Evolutionary conservation across 352 stramenopile species (phyloP).

Genomic region (Globisporangium acanthophoron): DNA sequence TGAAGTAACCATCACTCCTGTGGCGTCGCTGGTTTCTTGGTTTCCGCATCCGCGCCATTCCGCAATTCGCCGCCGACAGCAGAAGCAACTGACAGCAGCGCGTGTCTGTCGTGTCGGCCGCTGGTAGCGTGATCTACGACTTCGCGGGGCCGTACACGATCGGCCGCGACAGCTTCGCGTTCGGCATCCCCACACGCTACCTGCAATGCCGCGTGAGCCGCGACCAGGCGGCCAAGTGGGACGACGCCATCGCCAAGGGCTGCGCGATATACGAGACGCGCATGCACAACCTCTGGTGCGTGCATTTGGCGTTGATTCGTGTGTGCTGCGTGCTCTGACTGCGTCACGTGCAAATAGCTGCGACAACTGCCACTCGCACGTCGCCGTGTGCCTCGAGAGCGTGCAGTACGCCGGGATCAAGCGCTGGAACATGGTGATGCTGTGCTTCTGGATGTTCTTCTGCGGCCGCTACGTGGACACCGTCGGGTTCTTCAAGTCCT

Average conservation of each 20-base stretch:
- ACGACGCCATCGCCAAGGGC: slow-evolving; percentile 84
- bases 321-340: too few species aligned
- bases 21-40: not conserved
- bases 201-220: slow-evolving; percentile 63
- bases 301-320: not conserved
- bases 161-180: slow-evolving; percentile 82
- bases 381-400: slow-evolving; percentile 78
- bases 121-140: slow-evolving; percentile 90
- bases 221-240: slow-evolving; percentile 74
- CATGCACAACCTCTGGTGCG: slow-evolving; percentile 93
- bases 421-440: slow-evolving; percentile 75
- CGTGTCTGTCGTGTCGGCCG: slow-evolving; percentile 6
- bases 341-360: slow-evolving; percentile 33
- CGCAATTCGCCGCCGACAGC: not conserved
- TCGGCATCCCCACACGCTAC: slow-evolving; percentile 85
- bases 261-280: slow-evolving; percentile 90
- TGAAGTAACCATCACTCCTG: not conserved
- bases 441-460: slow-evolving; percentile 83
- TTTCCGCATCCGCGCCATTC: not conserved
- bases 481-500: slow-evolving; percentile 31
- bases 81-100: not conserved
- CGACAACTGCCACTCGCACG: slow-evolving; percentile 97
- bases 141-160: slow-evolving; percentile 96
- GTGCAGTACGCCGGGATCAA: slow-evolving; percentile 45
- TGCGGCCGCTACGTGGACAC: slow-evolving; percentile 49